A percentile compares a stretch with the other conserved stretches of the same genome.
phyloP scores from a whole-genome alignment of 805 yeast genomes.

The Candida ficus region DNA sequence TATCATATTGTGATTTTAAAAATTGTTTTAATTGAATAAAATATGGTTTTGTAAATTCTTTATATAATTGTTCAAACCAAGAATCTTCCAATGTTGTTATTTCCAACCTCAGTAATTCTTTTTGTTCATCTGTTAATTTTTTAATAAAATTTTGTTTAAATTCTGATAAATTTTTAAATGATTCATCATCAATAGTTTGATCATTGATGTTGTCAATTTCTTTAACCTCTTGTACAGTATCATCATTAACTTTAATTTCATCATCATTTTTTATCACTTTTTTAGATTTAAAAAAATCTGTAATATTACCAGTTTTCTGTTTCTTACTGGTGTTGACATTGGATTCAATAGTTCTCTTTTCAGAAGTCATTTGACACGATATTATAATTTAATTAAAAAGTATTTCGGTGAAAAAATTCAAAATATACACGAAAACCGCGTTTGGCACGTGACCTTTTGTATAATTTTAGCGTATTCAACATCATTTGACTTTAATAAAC shows the following conservation, averaged over 20 bases:
- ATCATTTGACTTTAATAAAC: no score
- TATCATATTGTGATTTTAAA: conserved; percentile 40
- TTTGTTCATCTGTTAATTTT: conserved; percentile 33
- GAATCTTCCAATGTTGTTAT: conserved; percentile 62
- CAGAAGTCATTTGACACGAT: conserved; percentile 2
- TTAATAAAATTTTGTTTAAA: conserved; percentile 12
- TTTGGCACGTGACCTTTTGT: no score
- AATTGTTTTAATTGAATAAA: conserved; percentile 70
- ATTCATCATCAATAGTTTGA: no score
- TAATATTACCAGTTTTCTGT: neutral
- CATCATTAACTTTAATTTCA: neutral
- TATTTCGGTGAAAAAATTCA: no score
- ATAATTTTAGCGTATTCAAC: no score
- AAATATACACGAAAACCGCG: no score
- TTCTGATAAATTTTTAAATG: neutral
- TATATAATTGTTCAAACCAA: conserved; percentile 69
- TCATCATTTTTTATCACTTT: neutral
- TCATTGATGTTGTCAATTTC: neutral
- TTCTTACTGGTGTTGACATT: neutral
- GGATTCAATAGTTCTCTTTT: neutral
- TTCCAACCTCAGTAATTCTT: conserved; percentile 56
- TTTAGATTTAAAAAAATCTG: conserved; percentile 2
- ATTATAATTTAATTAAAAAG: no score
- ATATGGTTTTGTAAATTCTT: conserved; percentile 79
- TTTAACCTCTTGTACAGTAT: no score